phyloP scores from a whole-genome alignment of 257 asterid genomes.

The Rauvolfia tetraphylla region DNA sequence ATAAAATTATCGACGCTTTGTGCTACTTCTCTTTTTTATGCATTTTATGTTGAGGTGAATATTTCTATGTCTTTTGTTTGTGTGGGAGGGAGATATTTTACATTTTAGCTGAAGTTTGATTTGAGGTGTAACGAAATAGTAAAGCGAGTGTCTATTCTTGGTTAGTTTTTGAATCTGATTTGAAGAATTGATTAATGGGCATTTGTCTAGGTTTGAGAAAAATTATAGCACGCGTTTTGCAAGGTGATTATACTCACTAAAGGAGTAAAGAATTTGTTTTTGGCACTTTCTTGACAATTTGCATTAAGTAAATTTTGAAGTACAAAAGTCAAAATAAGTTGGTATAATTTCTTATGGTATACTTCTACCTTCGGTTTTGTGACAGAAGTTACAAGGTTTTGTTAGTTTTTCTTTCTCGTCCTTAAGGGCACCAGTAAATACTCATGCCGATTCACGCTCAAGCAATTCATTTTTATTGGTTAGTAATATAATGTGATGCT shows the following conservation, averaged over 20 bases:
- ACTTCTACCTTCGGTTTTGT: background rate
- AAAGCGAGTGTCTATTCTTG: background rate
- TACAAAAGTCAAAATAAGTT: background rate
- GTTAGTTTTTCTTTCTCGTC: background rate
- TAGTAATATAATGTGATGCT: background rate
- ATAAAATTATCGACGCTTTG: background rate
- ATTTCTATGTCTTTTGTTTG: background rate
- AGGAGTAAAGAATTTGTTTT: background rate
- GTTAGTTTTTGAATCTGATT: background rate
- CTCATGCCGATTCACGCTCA: background rate
- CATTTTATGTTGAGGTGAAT: background rate
- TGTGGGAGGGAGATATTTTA: background rate
- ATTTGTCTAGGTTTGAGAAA: background rate
- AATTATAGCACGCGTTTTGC: background rate
- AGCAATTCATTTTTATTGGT: background rate
- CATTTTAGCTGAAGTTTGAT: background rate
- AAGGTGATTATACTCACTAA: background rate
- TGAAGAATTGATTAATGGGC: background rate
- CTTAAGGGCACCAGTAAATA: background rate
- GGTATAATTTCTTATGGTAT: background rate
- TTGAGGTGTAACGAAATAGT: background rate
- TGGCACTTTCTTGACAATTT: background rate
- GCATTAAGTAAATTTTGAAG: background rate
- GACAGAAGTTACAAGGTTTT: background rate
- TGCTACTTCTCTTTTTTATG: background rate